Evolutionary conservation across 257 asterid species (phyloP).

Genomic region (Gentiana dahurica): DNA sequence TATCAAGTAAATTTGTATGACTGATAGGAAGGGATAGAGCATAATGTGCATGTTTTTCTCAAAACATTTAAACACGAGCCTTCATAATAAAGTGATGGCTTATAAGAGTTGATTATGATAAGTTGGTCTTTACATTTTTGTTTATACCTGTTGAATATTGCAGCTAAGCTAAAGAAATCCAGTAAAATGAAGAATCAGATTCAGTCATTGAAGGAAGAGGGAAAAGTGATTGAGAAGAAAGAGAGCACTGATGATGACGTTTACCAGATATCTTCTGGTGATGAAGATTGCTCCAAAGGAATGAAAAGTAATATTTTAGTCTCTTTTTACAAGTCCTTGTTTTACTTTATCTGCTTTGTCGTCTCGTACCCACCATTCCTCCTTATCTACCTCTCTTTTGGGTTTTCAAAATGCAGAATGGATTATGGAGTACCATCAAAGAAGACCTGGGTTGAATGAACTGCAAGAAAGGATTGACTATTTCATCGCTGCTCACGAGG

Average conservation of each 20-base stretch:
- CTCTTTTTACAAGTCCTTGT: background rate
- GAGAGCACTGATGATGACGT: slow-evolving; percentile 38
- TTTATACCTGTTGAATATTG: background rate
- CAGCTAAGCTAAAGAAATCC: slow-evolving; percentile 41
- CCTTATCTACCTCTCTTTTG: background rate
- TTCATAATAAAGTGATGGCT: no score
- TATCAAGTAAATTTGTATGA: background rate
- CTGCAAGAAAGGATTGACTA: slow-evolving; percentile 85
- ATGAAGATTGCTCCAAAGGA: slow-evolving; percentile 72
- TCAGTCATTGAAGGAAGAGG: slow-evolving; percentile 17
- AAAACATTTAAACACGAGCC: no score
- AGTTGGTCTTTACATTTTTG: background rate
- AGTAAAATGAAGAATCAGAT: slow-evolving; percentile 25
- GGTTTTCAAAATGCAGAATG: slow-evolving; percentile 47
- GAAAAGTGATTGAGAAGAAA: slow-evolving; percentile 24
- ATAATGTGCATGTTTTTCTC: background rate
- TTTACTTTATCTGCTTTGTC: background rate
- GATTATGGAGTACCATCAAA: slow-evolving; percentile 58
- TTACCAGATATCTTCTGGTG: slow-evolving; percentile 78
- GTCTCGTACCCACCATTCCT: background rate
- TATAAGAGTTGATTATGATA: background rate
- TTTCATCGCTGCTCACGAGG: slow-evolving; percentile 64
- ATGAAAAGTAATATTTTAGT: slow-evolving; percentile 56
- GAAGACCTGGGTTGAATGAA: slow-evolving; percentile 63
- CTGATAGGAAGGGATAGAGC: background rate